phyloP scores from a whole-genome alignment of 2,329 filamentous ascomycete genomes.

The Graphium sp. region DNA sequence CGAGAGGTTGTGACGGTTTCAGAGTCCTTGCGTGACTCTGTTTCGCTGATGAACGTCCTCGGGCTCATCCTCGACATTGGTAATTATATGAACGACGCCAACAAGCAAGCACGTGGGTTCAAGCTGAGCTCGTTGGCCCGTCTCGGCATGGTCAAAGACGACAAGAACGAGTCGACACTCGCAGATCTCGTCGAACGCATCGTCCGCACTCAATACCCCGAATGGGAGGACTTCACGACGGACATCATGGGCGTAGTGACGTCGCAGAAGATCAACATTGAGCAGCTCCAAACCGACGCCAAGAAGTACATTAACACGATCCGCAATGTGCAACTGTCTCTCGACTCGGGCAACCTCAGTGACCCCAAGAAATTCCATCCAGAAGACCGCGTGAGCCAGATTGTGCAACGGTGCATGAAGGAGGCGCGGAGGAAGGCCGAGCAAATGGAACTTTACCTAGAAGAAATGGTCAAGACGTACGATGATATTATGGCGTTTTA shows the following conservation, averaged over 20 bases:
- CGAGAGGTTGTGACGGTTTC: constrained; percentile 75
- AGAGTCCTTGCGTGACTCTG: constrained; percentile 78
- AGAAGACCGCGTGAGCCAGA: constrained; percentile 81
- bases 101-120: constrained; percentile 96
- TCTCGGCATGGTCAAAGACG: constrained; percentile 94
- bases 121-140: constrained; percentile 89
- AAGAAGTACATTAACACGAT: constrained; percentile 90
- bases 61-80: constrained; percentile 94
- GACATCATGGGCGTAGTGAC: constrained; percentile 69
- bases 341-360: constrained; percentile 86
- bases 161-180: constrained; percentile 94
- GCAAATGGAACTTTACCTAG: constrained; percentile 83
- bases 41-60: constrained; percentile 88
- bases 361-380: constrained; percentile 97
- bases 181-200: constrained; percentile 93
- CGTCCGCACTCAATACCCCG: constrained; percentile 87
- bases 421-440: constrained; percentile 90
- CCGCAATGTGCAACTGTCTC: constrained; percentile 77
- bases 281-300: constrained; percentile 74
- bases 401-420: constrained; percentile 91
- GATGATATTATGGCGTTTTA: constrained; percentile 44
- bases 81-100: constrained; percentile 99
- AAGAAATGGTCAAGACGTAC: constrained; percentile 57
- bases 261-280: constrained; percentile 84
- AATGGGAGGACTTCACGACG: constrained; percentile 78